Conservation (phyloP, 2,329 filamentous ascomycete genomes). For the Graphilbum fragrans region DNA sequence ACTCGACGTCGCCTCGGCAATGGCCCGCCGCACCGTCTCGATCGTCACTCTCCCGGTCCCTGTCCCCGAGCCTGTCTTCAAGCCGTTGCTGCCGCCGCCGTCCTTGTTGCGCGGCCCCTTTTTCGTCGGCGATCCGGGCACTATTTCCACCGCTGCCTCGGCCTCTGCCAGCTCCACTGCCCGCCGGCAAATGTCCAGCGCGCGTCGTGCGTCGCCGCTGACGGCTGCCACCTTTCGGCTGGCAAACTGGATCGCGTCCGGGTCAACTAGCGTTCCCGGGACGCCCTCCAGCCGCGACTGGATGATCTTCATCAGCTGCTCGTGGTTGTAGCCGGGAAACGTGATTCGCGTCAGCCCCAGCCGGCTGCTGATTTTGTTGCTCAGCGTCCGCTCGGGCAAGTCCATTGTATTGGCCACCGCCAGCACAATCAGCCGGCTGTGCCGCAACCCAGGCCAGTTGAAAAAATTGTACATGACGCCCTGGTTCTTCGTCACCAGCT, state of each 20-base stretch:
- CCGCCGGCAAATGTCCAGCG: slow-evolving; percentile 86
- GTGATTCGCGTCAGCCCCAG: slow-evolving; percentile 82
- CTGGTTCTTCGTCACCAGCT: slow-evolving; percentile 94
- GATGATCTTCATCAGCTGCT: slow-evolving; percentile 95
- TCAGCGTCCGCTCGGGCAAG: slow-evolving; percentile 84
- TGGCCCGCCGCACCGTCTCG: slow-evolving; percentile 83
- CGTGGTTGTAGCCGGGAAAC: slow-evolving; percentile 93
- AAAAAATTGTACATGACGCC: slow-evolving; percentile 99
- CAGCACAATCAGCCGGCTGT: slow-evolving; percentile 87
- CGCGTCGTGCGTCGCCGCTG: slow-evolving; percentile 82
- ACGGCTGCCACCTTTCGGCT: slow-evolving; percentile 94
- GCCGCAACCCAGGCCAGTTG: slow-evolving; percentile 89
- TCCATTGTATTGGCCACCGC: slow-evolving; percentile 99
- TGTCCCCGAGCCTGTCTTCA: slow-evolving; percentile 12
- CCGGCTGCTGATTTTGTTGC: slow-evolving; percentile 96
- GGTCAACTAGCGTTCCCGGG: slow-evolving; percentile 76
- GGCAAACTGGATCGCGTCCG: slow-evolving; percentile 91
- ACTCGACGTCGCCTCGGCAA: slow-evolving; percentile 87
- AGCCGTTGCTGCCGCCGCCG: slow-evolving; percentile 8
- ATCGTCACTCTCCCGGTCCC: slow-evolving; percentile 64
- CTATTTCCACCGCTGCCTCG: slow-evolving; percentile 27
- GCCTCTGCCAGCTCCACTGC: slow-evolving; percentile 91
- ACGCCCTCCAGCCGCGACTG: slow-evolving; percentile 85
- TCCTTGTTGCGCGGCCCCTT: slow-evolving; percentile 9
- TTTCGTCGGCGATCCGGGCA: neutral